Conservation (phyloP, 2,329 filamentous ascomycete species). For the Paramyrothecium roridum region DNA sequence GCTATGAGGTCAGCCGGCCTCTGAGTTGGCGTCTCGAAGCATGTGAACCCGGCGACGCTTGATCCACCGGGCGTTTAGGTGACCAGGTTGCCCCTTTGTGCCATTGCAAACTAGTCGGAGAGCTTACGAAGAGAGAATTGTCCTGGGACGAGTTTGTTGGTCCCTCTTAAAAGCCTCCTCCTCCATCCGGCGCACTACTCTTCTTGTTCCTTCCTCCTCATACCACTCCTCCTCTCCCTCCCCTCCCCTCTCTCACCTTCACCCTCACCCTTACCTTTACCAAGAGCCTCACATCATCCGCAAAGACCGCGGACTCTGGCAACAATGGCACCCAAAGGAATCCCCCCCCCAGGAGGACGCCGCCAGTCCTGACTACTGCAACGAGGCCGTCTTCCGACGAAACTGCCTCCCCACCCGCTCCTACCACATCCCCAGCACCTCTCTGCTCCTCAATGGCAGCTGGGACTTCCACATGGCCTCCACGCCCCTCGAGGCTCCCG, state of each 20-base stretch:
- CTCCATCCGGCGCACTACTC: neutral
- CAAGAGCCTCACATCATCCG: neutral
- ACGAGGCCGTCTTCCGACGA: slow-evolving; percentile 48
- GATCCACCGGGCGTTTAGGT: neutral
- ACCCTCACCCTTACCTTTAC: neutral
- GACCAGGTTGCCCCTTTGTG: neutral
- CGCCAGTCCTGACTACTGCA: slow-evolving; percentile 43
- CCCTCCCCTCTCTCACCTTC: neutral
- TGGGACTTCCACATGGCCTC: slow-evolving; percentile 54
- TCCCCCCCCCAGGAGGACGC: slow-evolving; percentile 29
- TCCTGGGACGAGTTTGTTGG: too few relatives aligned
- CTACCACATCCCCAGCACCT: slow-evolving; percentile 49
- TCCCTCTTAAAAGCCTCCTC: too few relatives aligned
- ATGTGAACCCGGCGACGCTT: neutral
- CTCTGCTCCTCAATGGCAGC: slow-evolving; percentile 48
- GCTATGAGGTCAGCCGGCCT: neutral
- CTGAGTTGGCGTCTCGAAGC: neutral
- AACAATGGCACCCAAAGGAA: slow-evolving; percentile 16
- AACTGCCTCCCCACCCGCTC: slow-evolving; percentile 50
- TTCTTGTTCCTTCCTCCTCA: neutral
- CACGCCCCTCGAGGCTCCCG: slow-evolving; percentile 43
- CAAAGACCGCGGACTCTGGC: neutral
- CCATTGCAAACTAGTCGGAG: too few relatives aligned
- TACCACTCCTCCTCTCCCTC: neutral
- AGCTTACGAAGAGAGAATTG: too few relatives aligned